These are phyloP conservation scores for Xylaria castorea DNA, from an alignment of 495 filamentous ascomycete species.

Conservation along the genomic window DNA sequence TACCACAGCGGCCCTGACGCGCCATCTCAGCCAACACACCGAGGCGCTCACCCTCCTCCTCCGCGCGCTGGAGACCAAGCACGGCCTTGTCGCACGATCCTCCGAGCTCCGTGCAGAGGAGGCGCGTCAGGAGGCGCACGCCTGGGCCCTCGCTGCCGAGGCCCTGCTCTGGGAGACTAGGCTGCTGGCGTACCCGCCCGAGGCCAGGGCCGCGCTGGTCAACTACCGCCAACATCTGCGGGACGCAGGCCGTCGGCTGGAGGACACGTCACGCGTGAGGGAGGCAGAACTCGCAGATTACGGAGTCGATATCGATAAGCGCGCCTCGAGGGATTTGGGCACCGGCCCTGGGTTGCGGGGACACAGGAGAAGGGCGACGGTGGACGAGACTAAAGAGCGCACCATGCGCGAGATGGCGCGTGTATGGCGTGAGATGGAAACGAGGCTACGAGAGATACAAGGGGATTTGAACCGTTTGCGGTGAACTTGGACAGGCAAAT, in stretches of 20 bases:
- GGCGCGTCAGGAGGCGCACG: constrained; percentile 59
- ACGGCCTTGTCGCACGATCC: constrained; percentile 68
- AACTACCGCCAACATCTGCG: constrained; percentile 62
- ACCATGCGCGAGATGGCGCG: constrained; percentile 66
- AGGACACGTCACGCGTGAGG: constrained; percentile 52
- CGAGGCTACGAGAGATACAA: constrained; percentile 61
- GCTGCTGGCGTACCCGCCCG: constrained; percentile 61
- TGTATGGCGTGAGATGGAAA: constrained; percentile 62
- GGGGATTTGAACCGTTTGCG: constrained; percentile 63
- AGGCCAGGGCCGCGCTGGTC: constrained; percentile 61
- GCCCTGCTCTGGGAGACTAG: constrained; percentile 38
- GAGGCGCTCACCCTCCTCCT: constrained; percentile 43
- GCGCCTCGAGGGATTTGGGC: background rate
- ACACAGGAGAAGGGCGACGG: constrained; percentile 5
- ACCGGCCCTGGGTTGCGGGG: constrained; percentile 14
- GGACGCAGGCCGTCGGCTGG: constrained; percentile 56
- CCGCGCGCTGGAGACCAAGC: constrained; percentile 58
- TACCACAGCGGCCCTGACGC: constrained; percentile 37
- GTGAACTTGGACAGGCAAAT: background rate
- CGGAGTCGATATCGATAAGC: constrained; percentile 50
- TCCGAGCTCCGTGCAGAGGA: constrained; percentile 65
- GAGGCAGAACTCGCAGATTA: constrained; percentile 61
- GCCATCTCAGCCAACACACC: constrained; percentile 41
- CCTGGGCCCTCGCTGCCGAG: constrained; percentile 48
- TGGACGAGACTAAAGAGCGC: constrained; percentile 46